phyloP scores from a whole-genome alignment of 768 basidiomycete species.

The Boletus fagicola region DNA sequence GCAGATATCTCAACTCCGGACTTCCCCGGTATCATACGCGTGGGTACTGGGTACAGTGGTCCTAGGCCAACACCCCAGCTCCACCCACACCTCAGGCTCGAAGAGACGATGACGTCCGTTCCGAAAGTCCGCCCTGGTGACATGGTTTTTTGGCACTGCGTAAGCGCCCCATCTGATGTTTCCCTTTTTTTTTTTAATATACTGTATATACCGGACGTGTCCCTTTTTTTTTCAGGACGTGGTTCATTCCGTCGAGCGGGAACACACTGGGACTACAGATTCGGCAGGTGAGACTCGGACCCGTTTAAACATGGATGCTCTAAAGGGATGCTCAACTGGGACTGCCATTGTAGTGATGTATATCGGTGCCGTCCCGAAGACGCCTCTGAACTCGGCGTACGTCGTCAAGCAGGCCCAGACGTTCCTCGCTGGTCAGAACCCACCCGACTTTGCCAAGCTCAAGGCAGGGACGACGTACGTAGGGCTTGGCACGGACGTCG shows the following conservation, averaged over 20 bases:
- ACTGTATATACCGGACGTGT: slow-evolving; percentile 1
- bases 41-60: slow-evolving; percentile 29
- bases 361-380: slow-evolving; percentile 69
- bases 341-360: slow-evolving; percentile 59
- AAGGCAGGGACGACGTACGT: slow-evolving; percentile 39
- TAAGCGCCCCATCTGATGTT: slow-evolving; percentile 18
- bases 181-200: no score
- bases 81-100: slow-evolving; percentile 68
- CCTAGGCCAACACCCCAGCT: slow-evolving; percentile 51
- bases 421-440: slow-evolving; percentile 59
- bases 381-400: slow-evolving; percentile 59
- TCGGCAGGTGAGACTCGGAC: slow-evolving; percentile 47
- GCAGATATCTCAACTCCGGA: slow-evolving; percentile 47
- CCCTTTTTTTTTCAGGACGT: slow-evolving; percentile 36
- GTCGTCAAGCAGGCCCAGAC: slow-evolving; percentile 58
- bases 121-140: slow-evolving; percentile 75
- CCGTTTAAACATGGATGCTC: neutral
- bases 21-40: slow-evolving; percentile 48
- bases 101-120: slow-evolving; percentile 64
- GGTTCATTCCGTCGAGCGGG: slow-evolving; percentile 46
- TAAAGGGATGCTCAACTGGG: neutral
- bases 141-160: slow-evolving; percentile 77
- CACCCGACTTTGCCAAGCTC: slow-evolving; percentile 68
- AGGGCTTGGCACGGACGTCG: slow-evolving; percentile 40
- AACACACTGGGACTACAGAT: slow-evolving; percentile 53